Evolutionary conservation across 139 green algal genomes (phyloP).

Genomic region (Astrephomene gubernaculifera): DNA sequence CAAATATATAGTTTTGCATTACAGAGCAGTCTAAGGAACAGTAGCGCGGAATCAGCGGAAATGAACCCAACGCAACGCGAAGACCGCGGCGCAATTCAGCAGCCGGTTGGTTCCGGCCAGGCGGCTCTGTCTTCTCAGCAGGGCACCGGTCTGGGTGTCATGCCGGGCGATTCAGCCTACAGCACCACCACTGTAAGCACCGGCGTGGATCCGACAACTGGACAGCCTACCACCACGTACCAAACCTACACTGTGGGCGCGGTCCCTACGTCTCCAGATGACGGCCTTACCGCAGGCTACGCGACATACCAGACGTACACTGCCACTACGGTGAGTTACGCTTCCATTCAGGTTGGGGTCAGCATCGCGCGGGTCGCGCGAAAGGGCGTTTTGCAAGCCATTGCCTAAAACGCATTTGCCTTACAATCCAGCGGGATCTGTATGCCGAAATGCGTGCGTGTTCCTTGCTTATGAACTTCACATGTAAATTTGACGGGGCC

Average conservation of each 20-base stretch:
- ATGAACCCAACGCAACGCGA: no score
- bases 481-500: no score
- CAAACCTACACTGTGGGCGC: constrained; percentile 9
- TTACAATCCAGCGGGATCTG: no score
- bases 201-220: constrained; percentile 4
- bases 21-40: no score
- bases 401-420: no score
- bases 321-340: constrained; percentile 4
- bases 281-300: constrained; percentile 5
- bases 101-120: no score
- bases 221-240: neutral
- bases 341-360: neutral
- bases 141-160: neutral
- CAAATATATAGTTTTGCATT: no score
- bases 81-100: neutral
- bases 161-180: neutral
- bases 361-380: no score
- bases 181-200: constrained; percentile 29
- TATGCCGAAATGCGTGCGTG: no score
- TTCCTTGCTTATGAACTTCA: no score
- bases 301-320: constrained; percentile 28
- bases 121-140: neutral
- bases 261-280: neutral
- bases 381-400: no score
- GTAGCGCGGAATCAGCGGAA: no score